Evolutionary conservation across 371 early-diverging fungal species (phyloP), one percentile per base, ranked within the genome.

Genomic region (Parasitella parasitica): DNA sequence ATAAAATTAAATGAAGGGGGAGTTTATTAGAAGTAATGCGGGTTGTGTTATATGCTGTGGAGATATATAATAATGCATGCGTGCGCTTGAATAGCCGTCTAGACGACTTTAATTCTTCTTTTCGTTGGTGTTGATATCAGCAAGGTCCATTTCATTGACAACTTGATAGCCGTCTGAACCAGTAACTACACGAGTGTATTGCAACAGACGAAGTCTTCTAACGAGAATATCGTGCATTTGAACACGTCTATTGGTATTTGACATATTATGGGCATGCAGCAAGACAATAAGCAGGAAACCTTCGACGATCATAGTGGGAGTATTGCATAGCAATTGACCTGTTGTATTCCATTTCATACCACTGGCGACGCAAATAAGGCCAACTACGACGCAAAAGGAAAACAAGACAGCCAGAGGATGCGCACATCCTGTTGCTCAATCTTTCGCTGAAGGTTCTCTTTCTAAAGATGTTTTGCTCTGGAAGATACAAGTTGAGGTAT

Each of bases 231-330:
- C 64, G 18, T 51, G 58, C 22, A 69, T 26, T 49, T 64, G 59
- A 13, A 60, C 30, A 30, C 69, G 60, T 20, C 69, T 37, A 6
- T 34, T 55, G 22, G 43, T 43, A 16, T 69, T 55, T 13, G 59
- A 54, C 51, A 54, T 35, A 30, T 69, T 69, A 28, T 69, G 69
- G 18, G 59, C 69, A 26, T 65, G 66, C 3, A 69, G 35, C 18
- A 69, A 43, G 8, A 69, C 64, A 22, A 69, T 64, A 20, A 69
- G 32, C 22, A 69, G 32, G 57, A 69, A 69, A 3, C 65, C 64
- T 60, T 69, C 69, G 8, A 69, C 55, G 24, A 69, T 69, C 56
- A 58, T 69, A 11, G 69, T 65, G 20, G 69, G 69, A 2, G 64
- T 55, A 26, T 69, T 69, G 36, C 65, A 69, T 12, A 69, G 32